Conservation (phyloP, 805 yeast species). For the Kuraishia cidri region DNA sequence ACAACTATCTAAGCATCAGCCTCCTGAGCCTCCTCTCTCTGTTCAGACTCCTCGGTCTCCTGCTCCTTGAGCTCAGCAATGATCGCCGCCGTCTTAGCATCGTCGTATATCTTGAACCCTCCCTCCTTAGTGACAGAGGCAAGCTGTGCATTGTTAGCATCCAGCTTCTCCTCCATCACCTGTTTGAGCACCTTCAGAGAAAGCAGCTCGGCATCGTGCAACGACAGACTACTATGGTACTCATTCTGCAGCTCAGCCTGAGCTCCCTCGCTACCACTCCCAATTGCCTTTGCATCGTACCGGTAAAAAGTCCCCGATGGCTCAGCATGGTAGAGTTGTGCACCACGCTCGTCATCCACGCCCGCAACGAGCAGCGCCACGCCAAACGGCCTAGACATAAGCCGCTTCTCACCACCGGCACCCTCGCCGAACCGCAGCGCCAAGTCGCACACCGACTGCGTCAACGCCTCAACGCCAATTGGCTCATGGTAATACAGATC, state of each 20-base stretch:
- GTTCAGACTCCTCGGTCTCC: constrained; percentile 32
- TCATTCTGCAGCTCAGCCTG: constrained; percentile 96
- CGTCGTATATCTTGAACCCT: constrained; percentile 81
- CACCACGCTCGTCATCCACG: constrained; percentile 84
- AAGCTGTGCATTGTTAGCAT: constrained; percentile 89
- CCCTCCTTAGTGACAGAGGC: constrained; percentile 82
- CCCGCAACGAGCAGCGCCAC: constrained; percentile 97
- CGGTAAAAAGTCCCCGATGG: constrained; percentile 97
- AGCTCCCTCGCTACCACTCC: constrained; percentile 98
- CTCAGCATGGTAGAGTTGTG: constrained; percentile 96
- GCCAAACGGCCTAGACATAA: constrained; percentile 98
- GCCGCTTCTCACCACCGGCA: constrained; percentile 88
- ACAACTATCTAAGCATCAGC: too few relatives aligned
- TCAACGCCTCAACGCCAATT: constrained; percentile 84
- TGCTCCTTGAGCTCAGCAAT: constrained; percentile 72
- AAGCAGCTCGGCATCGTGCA: constrained; percentile 87
- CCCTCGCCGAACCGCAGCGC: constrained; percentile 97
- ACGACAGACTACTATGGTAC: constrained; percentile 85
- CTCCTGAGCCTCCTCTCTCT: constrained; percentile 12
- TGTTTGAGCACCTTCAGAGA: constrained; percentile 87
- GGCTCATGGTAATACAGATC: constrained; percentile 86
- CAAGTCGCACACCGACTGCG: constrained; percentile 95
- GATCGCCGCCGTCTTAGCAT: constrained; percentile 73
- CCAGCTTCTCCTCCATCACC: constrained; percentile 98
- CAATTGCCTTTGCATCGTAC: constrained; percentile 98